phyloP scores from a whole-genome alignment of 106 monocot genomes.

The Hemerocallis citrina region DNA sequence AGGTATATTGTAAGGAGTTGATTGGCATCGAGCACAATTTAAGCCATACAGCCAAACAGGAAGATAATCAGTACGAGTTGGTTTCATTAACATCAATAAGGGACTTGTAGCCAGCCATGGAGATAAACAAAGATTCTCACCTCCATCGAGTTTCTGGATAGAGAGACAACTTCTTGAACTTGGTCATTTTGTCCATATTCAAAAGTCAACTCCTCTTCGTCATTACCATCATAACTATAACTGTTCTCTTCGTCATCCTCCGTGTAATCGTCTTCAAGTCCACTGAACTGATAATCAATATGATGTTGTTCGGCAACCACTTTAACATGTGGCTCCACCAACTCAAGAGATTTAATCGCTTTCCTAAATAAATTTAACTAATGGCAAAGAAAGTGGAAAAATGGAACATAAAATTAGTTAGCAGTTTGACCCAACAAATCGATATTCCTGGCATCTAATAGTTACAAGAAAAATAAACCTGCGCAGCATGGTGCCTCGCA shows the following conservation, averaged over 20 bases:
- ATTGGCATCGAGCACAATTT: no score
- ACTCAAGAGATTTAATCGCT: slow-evolving; percentile 58
- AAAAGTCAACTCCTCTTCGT: slow-evolving; percentile 65
- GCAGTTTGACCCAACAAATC: background rate
- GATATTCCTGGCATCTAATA: background rate
- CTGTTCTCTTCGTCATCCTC: slow-evolving; percentile 22
- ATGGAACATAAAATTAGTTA: slow-evolving; percentile 5
- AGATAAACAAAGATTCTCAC: slow-evolving; percentile 19
- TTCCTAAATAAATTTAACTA: slow-evolving; percentile 82
- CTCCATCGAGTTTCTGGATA: slow-evolving; percentile 52
- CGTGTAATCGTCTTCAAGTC: slow-evolving; percentile 48
- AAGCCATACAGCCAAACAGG: no score
- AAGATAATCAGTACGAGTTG: no score
- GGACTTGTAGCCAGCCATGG: background rate
- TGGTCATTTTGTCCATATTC: slow-evolving; percentile 49
- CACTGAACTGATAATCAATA: slow-evolving; percentile 82
- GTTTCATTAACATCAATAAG: no score
- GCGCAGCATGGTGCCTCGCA: slow-evolving; percentile 88
- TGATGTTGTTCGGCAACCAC: slow-evolving; percentile 60
- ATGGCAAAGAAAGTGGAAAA: background rate
- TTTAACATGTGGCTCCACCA: slow-evolving; percentile 66
- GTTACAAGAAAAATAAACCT: slow-evolving; percentile 41
- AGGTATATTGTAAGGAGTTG: no score
- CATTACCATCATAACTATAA: slow-evolving; percentile 35
- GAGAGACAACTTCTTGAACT: slow-evolving; percentile 19